Conservation (phyloP, 78 protist genomes). For the Planoprotostelium fungivorum region DNA sequence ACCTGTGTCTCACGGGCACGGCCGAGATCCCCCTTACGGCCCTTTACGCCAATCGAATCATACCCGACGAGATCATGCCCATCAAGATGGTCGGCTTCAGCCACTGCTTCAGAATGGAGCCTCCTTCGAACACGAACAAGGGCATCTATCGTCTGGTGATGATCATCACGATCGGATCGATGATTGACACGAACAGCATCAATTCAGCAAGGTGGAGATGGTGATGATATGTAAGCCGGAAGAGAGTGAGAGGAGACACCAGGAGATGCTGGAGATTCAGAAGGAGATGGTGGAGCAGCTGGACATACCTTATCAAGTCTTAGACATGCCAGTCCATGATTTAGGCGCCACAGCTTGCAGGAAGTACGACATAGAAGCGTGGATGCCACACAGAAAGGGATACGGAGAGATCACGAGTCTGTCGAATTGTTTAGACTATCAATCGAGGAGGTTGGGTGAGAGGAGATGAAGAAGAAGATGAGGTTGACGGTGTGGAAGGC, state of each 20-base stretch:
- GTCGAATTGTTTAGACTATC: slow-evolving; percentile 86
- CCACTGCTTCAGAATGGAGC: slow-evolving; percentile 80
- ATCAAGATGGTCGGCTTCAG: slow-evolving; percentile 62
- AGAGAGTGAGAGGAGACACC: slow-evolving; percentile 8
- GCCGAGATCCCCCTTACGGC: slow-evolving; percentile 85
- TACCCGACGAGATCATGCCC: slow-evolving; percentile 46
- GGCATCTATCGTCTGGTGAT: slow-evolving; percentile 80
- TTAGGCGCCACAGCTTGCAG: slow-evolving; percentile 80
- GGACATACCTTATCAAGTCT: slow-evolving; percentile 63
- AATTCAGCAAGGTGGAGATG: slow-evolving; percentile 90
- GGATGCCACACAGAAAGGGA: slow-evolving; percentile 78
- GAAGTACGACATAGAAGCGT: slow-evolving; percentile 89
- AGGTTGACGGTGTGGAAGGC: not conserved
- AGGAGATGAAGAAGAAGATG: not conserved
- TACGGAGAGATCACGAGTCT: slow-evolving; percentile 80
- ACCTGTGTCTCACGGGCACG: slow-evolving; percentile 75
- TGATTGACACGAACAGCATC: slow-evolving; percentile 39
- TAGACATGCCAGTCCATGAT: slow-evolving; percentile 80
- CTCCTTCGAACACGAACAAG: not conserved
- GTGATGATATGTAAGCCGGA: slow-evolving; percentile 61
- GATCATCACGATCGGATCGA: not conserved
- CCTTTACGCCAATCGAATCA: slow-evolving; percentile 17
- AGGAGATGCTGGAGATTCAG: slow-evolving; percentile 30
- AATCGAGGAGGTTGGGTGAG: slow-evolving; percentile 56
- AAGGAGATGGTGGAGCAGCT: slow-evolving; percentile 46